These are phyloP conservation scores for Entomortierella chlamydospora DNA, from an alignment of 192 early-diverging fungal genomes.

Conservation along the genomic window DNA sequence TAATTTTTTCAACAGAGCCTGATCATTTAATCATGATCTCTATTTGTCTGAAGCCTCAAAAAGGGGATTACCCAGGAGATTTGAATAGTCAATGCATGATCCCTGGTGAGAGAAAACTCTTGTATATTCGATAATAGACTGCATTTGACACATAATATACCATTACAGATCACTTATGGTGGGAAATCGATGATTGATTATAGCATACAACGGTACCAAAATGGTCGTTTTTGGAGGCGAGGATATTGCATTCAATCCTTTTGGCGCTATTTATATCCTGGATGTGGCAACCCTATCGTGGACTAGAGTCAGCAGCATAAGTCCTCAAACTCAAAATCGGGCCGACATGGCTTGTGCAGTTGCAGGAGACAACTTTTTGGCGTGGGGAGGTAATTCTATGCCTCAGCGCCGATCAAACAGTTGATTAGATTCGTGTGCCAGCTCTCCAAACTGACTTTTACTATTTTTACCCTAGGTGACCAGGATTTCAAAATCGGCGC, in stretches of 20 bases:
- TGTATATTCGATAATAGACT: background rate
- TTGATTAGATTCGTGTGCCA: background rate
- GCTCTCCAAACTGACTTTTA: background rate
- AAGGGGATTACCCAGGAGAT: background rate
- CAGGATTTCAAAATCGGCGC: background rate
- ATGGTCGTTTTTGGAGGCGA: constrained; percentile 21
- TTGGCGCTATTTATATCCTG: background rate
- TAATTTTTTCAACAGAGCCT: too few species aligned
- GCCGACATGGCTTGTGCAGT: constrained; percentile 6
- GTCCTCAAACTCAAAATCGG: background rate
- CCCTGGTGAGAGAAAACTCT: background rate
- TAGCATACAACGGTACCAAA: constrained; percentile 11
- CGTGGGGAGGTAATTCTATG: constrained; percentile 14
- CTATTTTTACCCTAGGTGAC: background rate
- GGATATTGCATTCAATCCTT: background rate
- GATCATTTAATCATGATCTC: too few species aligned
- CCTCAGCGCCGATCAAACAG: background rate
- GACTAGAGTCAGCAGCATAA: background rate
- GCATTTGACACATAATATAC: too few species aligned
- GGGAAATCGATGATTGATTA: too few species aligned
- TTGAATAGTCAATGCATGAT: constrained; percentile 7
- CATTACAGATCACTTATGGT: too few species aligned
- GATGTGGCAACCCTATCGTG: background rate
- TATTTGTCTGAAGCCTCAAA: too few species aligned
- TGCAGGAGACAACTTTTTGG: constrained; percentile 10